phyloP scores from a whole-genome alignment of 441 rosid genomes.

The Corymbia citriodora region DNA sequence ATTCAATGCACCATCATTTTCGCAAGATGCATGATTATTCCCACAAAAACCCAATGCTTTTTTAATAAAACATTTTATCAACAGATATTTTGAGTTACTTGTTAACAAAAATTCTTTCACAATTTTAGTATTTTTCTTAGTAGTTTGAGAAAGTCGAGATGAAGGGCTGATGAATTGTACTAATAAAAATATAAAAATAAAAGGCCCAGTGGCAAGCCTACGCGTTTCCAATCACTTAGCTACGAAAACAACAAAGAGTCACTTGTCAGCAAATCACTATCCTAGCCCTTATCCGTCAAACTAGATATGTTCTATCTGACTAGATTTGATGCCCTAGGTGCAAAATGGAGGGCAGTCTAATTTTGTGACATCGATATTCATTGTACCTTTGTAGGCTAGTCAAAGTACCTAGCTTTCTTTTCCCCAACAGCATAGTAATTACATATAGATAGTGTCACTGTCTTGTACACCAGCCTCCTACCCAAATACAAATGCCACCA shows the following conservation, averaged over 20 bases:
- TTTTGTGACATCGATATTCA: neutral
- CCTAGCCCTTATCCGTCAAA: neutral
- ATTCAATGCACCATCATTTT: neutral
- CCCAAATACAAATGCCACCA: neutral
- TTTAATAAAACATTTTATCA: neutral
- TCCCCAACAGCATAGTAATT: neutral
- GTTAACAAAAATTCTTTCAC: neutral
- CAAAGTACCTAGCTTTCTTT: neutral
- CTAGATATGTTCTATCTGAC: neutral
- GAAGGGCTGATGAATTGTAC: neutral
- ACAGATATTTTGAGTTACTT: neutral
- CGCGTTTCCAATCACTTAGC: neutral
- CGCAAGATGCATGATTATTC: neutral
- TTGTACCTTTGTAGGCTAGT: neutral
- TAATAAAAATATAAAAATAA: neutral
- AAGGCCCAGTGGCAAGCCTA: neutral
- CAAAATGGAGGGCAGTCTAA: neutral
- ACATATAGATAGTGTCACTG: neutral
- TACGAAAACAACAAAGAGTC: neutral
- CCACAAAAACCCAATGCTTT: neutral
- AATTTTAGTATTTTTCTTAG: neutral
- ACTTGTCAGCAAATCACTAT: neutral
- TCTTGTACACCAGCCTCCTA: neutral
- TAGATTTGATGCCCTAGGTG: neutral
- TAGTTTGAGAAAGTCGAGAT: neutral